Conservation (phyloP, 192 early-diverging fungal genomes). For the Pilaira anomala region DNA sequence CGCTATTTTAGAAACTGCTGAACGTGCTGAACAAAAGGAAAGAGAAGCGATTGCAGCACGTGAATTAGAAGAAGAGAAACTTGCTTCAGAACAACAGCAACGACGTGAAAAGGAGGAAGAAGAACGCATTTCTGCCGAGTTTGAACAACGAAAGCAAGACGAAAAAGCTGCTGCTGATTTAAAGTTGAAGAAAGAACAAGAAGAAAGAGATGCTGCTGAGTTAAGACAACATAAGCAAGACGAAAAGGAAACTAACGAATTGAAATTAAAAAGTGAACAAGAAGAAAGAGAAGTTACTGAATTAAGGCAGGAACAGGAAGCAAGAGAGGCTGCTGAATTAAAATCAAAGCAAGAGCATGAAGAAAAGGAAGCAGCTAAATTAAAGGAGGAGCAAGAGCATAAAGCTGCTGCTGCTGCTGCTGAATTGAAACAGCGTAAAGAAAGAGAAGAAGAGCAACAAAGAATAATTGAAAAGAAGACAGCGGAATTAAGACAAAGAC, state of each 20-base stretch:
- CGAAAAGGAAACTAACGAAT: background rate
- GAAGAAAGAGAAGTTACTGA: background rate
- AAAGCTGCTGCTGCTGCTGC: background rate
- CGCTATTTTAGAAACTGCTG: background rate
- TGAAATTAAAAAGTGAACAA: background rate
- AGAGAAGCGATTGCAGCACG: background rate
- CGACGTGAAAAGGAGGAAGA: background rate
- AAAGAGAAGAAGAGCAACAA: constrained; percentile 59
- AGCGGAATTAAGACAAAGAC: constrained; percentile 37
- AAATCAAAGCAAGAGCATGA: background rate
- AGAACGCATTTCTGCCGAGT: background rate
- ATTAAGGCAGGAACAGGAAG: background rate
- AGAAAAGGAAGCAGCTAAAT: no score
- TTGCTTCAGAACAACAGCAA: background rate
- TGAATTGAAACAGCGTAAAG: constrained; percentile 40
- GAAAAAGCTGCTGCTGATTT: background rate
- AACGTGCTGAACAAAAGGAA: background rate
- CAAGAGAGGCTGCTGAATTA: background rate
- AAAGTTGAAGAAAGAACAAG: background rate
- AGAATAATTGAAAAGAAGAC: constrained; percentile 47
- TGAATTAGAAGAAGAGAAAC: background rate
- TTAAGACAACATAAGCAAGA: background rate
- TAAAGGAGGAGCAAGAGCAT: background rate
- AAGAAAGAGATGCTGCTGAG: background rate
- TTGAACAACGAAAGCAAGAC: background rate